These are phyloP conservation scores for Penicillium hordei DNA, from an alignment of 2,329 filamentous ascomycete species.

Conservation along the genomic window DNA sequence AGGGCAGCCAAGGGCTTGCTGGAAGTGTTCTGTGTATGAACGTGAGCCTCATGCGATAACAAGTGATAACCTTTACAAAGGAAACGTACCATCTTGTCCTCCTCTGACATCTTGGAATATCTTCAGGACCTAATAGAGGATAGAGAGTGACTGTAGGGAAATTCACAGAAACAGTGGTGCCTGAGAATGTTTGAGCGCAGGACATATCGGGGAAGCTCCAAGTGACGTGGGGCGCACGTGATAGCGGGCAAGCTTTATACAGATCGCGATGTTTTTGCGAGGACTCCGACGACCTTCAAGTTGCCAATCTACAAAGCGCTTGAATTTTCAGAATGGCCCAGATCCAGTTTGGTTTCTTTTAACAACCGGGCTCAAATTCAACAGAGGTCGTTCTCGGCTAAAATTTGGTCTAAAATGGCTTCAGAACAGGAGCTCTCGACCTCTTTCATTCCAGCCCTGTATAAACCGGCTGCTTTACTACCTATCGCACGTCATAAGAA, in stretches of 20 bases:
- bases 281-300: conserved; percentile 9
- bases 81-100: conserved; percentile 36
- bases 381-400: not conserved
- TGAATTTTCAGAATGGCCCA: conserved; percentile 8
- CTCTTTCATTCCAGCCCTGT: conserved; percentile 71
- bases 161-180: conserved; percentile 14
- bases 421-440: conserved; percentile 47
- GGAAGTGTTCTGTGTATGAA: conserved; percentile 33
- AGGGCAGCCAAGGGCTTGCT: conserved; percentile 34
- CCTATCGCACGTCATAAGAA: conserved; percentile 84
- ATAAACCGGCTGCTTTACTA: conserved; percentile 79
- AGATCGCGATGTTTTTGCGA: conserved; percentile 9
- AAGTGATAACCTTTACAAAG: conserved; percentile 6
- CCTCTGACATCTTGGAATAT: conserved; percentile 35
- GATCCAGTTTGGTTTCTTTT: not conserved
- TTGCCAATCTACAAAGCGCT: not conserved
- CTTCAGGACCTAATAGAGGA: not conserved
- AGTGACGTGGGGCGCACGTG: conserved; percentile 31
- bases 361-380: not conserved
- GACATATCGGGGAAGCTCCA: conserved; percentile 25
- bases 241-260: conserved; percentile 23
- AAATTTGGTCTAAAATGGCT: conserved; percentile 35
- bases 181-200: conserved; percentile 19
- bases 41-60: conserved; percentile 23
- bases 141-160: conserved; percentile 2